phyloP scores from a whole-genome alignment of 2,329 filamentous ascomycete species.

The Aspergillus clavatus region DNA sequence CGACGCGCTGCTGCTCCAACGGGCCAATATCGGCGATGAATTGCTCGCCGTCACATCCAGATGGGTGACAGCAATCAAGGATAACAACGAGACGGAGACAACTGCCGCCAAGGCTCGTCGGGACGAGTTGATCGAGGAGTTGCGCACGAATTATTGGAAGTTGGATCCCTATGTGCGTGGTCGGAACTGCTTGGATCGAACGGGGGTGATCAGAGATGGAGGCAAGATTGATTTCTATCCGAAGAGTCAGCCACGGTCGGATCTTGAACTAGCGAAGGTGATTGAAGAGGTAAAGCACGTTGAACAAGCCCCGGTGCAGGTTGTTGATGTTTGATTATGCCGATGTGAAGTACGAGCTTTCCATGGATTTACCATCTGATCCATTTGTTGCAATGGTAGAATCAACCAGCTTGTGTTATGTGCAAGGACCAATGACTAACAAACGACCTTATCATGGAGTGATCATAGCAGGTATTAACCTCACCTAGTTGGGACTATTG shows the following conservation, averaged over 20 bases:
- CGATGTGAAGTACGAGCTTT: too few species aligned
- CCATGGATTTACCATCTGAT: too few species aligned
- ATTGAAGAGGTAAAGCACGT: constrained; percentile 17
- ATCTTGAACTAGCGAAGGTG: constrained; percentile 6
- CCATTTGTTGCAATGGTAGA: too few species aligned
- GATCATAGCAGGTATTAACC: too few species aligned
- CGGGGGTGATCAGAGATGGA: constrained; percentile 61
- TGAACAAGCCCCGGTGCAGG: constrained; percentile 11
- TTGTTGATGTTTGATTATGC: constrained; percentile 8
- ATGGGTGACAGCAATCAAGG: constrained; percentile 61
- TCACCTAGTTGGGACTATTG: too few species aligned
- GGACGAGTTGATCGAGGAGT: constrained; percentile 55
- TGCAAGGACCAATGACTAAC: too few species aligned
- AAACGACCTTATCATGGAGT: too few species aligned
- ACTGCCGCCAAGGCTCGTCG: constrained; percentile 53
- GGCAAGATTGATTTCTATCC: constrained; percentile 69
- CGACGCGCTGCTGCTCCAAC: constrained; percentile 58
- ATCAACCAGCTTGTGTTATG: too few species aligned
- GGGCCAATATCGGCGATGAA: constrained; percentile 61
- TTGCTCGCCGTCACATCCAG: constrained; percentile 68
- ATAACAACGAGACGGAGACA: constrained; percentile 40
- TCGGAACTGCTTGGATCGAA: constrained; percentile 72
- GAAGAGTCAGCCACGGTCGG: constrained; percentile 3
- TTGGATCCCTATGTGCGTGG: constrained; percentile 83
- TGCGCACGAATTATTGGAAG: constrained; percentile 78